These are phyloP conservation scores for Schwanniomyces etchellsii DNA, from an alignment of 1,139 yeast species.

Conservation along the genomic window DNA sequence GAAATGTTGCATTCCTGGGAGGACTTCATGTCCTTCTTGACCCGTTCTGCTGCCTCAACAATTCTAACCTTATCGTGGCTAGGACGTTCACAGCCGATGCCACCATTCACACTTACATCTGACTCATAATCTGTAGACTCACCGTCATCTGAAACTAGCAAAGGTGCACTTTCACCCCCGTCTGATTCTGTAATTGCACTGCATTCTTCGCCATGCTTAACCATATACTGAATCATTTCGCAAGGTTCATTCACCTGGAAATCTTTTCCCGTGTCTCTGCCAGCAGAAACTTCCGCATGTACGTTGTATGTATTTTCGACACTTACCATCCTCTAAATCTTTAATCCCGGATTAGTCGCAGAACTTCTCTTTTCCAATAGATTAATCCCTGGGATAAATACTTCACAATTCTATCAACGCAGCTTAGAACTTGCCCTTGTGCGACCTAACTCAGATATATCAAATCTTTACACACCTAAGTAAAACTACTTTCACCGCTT, in stretches of 20 bases:
- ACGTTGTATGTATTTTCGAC: constrained; percentile 2
- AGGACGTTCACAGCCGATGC: constrained; percentile 3
- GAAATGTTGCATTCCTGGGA: constrained; percentile 1
- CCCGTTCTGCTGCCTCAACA: constrained; percentile 5
- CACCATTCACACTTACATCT: constrained; percentile 4
- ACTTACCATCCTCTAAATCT: constrained; percentile 4
- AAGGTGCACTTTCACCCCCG: constrained; percentile 19
- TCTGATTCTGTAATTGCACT: constrained; percentile 5
- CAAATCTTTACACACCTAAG: no score
- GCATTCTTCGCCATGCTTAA: constrained; percentile 2
- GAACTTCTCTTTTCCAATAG: constrained; percentile 8
- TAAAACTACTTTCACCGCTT: no score
- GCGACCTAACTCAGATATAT: no score
- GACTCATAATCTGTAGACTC: constrained; percentile 17
- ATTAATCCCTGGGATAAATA: constrained; percentile 3
- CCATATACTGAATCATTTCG: constrained; percentile 2
- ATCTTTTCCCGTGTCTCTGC: constrained; percentile 1
- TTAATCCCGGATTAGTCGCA: constrained; percentile 3
- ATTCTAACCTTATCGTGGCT: background rate
- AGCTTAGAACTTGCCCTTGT: no score
- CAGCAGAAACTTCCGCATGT: background rate
- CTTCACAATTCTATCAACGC: background rate
- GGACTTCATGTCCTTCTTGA: constrained; percentile 5
- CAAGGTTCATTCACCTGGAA: constrained; percentile 4
- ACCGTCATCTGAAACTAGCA: constrained; percentile 25